These are phyloP conservation scores for Dryadomyces quercivorus DNA, from an alignment of 2,329 filamentous ascomycete species.

Conservation along the genomic window DNA sequence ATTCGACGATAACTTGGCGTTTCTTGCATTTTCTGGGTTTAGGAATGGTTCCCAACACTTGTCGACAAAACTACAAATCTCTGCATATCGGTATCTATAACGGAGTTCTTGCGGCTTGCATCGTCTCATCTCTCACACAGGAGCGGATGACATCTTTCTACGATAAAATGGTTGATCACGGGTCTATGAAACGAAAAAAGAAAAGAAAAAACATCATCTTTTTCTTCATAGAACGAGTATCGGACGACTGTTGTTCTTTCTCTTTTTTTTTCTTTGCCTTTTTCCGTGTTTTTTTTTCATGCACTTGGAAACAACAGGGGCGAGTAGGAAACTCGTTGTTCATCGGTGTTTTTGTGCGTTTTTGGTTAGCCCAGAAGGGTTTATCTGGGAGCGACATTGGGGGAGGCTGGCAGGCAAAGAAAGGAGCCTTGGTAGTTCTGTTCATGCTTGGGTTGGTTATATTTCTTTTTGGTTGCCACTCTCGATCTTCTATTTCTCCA, in stretches of 20 bases:
- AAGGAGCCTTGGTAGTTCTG: constrained; percentile 3
- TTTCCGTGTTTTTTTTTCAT: not conserved
- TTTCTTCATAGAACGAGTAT: constrained; percentile 34
- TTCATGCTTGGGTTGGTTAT: not conserved
- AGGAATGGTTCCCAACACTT: constrained; percentile 19
- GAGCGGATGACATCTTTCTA: constrained; percentile 28
- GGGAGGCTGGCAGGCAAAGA: constrained; percentile 6
- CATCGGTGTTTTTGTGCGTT: constrained; percentile 1
- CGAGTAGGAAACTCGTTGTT: not conserved
- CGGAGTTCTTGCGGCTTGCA: constrained; percentile 25
- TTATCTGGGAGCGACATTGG: constrained; percentile 6
- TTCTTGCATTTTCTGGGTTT: constrained; percentile 20
- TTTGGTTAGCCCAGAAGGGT: constrained; percentile 4
- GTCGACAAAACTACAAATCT: constrained; percentile 15
- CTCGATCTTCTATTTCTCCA: not conserved
- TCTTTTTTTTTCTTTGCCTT: constrained; percentile 1
- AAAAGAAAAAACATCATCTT: constrained; percentile 23
- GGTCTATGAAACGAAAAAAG: constrained; percentile 36
- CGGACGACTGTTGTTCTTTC: constrained; percentile 3
- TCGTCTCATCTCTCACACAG: constrained; percentile 18
- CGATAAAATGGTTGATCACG: constrained; percentile 33
- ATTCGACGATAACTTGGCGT: constrained; percentile 29
- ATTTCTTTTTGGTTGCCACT: not conserved
- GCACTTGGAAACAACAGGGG: constrained; percentile 2
- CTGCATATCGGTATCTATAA: constrained; percentile 36